Evolutionary conservation across 345 rosid species (phyloP), one percentile per base, ranked within the genome.

Genomic region (Salix suchowensis): DNA sequence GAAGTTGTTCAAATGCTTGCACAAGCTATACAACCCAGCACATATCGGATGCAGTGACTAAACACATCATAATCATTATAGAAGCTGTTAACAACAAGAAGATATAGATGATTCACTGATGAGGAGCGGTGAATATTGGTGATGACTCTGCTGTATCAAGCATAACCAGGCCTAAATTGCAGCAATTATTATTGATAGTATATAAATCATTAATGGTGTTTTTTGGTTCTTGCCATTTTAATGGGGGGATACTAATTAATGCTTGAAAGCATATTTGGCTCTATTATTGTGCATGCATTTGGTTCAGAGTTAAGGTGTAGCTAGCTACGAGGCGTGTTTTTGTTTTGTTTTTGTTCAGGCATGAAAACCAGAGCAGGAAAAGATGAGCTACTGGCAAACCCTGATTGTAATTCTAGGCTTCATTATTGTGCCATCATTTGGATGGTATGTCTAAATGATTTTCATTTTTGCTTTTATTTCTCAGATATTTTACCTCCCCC

Each of bases 1-100:
- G 96, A 91, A 67, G 91, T 89, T 3, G 90, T 89, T 48, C 93
- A 91, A 72, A 91, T 91, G 91, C 87, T 91, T 19, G 68, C 78
- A 13, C 88, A 91, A 82, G 91, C 91, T 68, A 88, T 82, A 71
- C 88, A 81, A 67, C 90, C 91, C 13, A 74, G 69, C 71, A 82
- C 90, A 66, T 82, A 81, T 81, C 81, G 84, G 74, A 81, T 81
- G 61, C 83, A 82, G 62, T 89, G 74, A 75, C 67, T 26, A 34
- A 10, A 40, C 44, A 2, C 13, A 46, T 14, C 50, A 46, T 12
- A 46, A 39, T 4, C 21, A 69, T 24, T 68, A 39, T 39, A 68
- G 5, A 40, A 37, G 50, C 39, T 68, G 24, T 2, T 68, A 13
- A 39, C 13, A 28, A 16, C 18, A 32, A 32, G 34, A 13, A n/a